Evolutionary conservation across 2,329 filamentous ascomycete species (phyloP), one percentile per base, ranked within the genome.

Genomic region (Aspergillus fischeri): DNA sequence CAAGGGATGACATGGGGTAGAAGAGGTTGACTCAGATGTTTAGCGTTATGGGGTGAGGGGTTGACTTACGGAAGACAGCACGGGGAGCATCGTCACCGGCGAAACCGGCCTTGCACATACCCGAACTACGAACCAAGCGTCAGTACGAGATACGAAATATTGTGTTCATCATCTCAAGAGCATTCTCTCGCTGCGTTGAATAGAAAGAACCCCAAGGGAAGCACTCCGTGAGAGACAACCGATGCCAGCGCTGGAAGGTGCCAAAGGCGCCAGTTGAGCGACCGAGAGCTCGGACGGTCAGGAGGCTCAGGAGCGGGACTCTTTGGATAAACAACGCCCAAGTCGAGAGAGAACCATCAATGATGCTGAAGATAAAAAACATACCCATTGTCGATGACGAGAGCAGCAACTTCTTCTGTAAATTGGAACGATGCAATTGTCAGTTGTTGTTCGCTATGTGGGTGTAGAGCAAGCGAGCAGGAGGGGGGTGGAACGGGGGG

Each of bases 311-410:
- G 24, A 45, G 42, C 20, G n/a, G 42, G 8, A 20, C 21, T 45
- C 42, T 20, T 45, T 45, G 42, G 42, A 47, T 47, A 47, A 47
- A 47, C 44, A 47, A 11, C 10, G 24, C 21, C 21, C 9, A 24
- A 27, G 14, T 47, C 44, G 44, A 47, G 44, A 24, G 44, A 53
- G 51, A 57, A 53, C 32, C 47, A 58, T 41, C 29, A 51, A 49
- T 58, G 57, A 61, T 61, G 52, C 48, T 60, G 65, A 61, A 61
- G 62, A 69, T 66, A 70, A 67, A 68, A 20, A 81, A 84, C 92
- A 91, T 93, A 99, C 94, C 94, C 94, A 97, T 99, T 99, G 92
- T 99, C 94, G 84, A 99, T 97, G 83, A 99, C 94, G 91, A 99
- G 92, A 82, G 94, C 94, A 81, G 94, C 94, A 83, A 99, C 94